Conservation (phyloP, 1,284 basidiomycete genomes). For the Sporisorium graminicola region DNA sequence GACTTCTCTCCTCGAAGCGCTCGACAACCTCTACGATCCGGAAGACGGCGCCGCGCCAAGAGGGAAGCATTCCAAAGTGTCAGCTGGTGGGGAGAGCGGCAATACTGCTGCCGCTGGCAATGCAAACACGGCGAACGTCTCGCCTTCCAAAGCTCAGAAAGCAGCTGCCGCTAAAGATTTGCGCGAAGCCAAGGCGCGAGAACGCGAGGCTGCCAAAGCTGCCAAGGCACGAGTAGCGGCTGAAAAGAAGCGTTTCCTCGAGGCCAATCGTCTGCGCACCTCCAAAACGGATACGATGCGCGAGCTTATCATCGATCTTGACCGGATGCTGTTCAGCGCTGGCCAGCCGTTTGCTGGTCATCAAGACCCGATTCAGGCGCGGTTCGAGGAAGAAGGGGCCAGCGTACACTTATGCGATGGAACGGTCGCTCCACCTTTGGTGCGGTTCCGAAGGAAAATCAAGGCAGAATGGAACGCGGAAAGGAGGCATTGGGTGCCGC, state of each 20-base stretch:
- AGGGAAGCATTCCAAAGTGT: not conserved
- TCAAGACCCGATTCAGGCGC: slow-evolving; percentile 20
- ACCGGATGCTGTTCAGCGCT: slow-evolving; percentile 29
- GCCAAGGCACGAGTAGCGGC: slow-evolving; percentile 21
- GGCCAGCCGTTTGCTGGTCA: slow-evolving; percentile 21
- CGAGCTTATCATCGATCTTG: slow-evolving; percentile 49
- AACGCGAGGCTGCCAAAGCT: slow-evolving; percentile 36
- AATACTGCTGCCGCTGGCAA: not conserved
- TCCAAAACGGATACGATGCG: slow-evolving; percentile 51
- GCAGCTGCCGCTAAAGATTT: slow-evolving; percentile 24
- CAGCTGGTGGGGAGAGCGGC: not conserved
- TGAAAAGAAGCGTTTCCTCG: slow-evolving; percentile 44
- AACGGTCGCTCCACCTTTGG: slow-evolving; percentile 27
- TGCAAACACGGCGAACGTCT: not conserved
- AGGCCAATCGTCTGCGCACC: slow-evolving; percentile 46
- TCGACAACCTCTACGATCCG: slow-evolving; percentile 31
- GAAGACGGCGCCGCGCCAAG: slow-evolving; percentile 1
- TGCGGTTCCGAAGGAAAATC: slow-evolving; percentile 33
- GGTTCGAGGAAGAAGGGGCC: slow-evolving; percentile 37
- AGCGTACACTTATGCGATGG: slow-evolving; percentile 31
- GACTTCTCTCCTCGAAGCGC: slow-evolving; percentile 33
- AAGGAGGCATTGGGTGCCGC: slow-evolving; percentile 37
- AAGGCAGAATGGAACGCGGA: slow-evolving; percentile 34
- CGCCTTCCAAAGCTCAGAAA: slow-evolving; percentile 12
- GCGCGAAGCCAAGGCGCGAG: slow-evolving; percentile 31